Evolutionary conservation across 306 rosid species (phyloP).

Genomic region (Macrotyloma uniflorum): DNA sequence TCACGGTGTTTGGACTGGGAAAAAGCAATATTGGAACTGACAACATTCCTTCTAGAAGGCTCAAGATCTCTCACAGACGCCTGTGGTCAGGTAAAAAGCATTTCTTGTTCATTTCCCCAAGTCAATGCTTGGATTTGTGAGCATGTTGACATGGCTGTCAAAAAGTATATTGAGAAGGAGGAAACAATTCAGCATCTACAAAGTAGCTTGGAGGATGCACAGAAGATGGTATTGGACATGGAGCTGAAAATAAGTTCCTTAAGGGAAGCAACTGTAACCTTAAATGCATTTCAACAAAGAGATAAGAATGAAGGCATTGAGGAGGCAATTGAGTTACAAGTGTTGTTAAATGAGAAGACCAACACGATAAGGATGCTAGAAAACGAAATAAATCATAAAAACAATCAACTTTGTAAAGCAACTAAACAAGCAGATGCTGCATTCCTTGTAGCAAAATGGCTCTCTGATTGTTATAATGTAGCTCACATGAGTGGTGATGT

Average conservation of each 20-base stretch:
- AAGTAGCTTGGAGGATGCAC: conserved; percentile 84
- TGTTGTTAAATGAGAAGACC: conserved; percentile 54
- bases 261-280: conserved; percentile 74
- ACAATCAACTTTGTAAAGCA: conserved; percentile 53
- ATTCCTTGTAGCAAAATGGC: conserved; percentile 61
- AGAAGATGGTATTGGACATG: conserved; percentile 66
- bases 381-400: conserved; percentile 48
- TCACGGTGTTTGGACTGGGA: conserved; percentile 74
- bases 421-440: conserved; percentile 60
- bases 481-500: conserved; percentile 37
- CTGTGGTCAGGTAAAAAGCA: conserved; percentile 73
- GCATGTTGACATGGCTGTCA: conserved; percentile 75
- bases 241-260: conserved; percentile 73
- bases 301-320: conserved; percentile 44
- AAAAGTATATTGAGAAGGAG: conserved; percentile 76
- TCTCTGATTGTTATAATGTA: conserved; percentile 49
- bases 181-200: conserved; percentile 74
- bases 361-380: conserved; percentile 49
- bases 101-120: conserved; percentile 73
- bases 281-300: conserved; percentile 61
- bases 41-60: conserved; percentile 85
- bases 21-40: conserved; percentile 77
- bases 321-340: conserved; percentile 49
- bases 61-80: conserved; percentile 86
- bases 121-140: conserved; percentile 61